phyloP scores from a whole-genome alignment of 202 grass and related monocot species.

The Zizania palustris region DNA sequence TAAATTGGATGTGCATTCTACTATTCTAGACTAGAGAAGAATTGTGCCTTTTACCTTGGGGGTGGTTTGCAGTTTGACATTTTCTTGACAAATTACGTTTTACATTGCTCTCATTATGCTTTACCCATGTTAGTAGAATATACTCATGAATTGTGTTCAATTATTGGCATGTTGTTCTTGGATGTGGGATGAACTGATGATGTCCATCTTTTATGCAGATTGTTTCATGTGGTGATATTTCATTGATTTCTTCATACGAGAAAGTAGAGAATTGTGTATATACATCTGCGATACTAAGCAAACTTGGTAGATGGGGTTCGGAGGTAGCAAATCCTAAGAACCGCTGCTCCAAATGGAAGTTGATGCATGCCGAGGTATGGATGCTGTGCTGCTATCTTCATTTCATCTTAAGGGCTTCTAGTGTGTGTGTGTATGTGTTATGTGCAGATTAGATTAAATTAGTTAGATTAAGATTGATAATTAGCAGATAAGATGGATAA shows the following conservation, averaged over 20 bases:
- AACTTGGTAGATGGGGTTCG: constrained; percentile 57
- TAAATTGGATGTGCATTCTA: background rate
- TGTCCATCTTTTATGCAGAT: constrained; percentile 47
- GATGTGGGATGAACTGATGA: background rate
- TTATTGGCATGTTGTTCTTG: background rate
- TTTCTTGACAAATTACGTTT: background rate
- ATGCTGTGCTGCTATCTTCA: background rate
- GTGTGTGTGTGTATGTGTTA: background rate
- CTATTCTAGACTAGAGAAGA: background rate
- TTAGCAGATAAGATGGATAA: too few relatives aligned
- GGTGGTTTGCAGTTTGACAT: background rate
- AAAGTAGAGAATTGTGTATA: constrained; percentile 94
- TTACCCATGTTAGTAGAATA: background rate
- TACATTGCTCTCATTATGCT: background rate
- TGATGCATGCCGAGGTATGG: constrained; percentile 77
- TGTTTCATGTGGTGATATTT: constrained; percentile 87
- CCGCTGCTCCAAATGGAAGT: constrained; percentile 61
- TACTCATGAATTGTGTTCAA: background rate
- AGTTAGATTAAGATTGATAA: too few relatives aligned
- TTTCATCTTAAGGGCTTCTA: constrained; percentile 10
- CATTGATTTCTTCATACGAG: constrained; percentile 90
- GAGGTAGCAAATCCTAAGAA: constrained; percentile 47
- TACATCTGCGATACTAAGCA: constrained; percentile 80
- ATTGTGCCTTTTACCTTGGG: background rate
- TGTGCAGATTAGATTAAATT: too few relatives aligned